phyloP scores from a whole-genome alignment of 345 rosid species.

The Aquilaria yunnanensis region DNA sequence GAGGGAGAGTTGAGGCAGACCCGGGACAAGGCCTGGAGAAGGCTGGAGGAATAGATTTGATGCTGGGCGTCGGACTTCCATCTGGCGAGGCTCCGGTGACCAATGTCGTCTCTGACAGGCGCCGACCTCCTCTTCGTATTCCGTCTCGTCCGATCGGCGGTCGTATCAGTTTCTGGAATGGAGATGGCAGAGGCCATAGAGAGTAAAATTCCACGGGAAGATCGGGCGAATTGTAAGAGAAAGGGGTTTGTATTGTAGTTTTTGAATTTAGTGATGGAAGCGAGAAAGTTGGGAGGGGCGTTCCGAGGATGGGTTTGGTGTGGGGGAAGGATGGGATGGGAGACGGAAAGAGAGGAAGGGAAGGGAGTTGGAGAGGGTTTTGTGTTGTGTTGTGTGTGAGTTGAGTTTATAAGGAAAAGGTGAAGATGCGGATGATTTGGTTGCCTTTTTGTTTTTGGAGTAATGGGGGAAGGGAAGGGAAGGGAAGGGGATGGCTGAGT shows the following conservation, averaged over 20 bases:
- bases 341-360: no score
- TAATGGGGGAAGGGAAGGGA: no score
- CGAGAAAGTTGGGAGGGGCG: no score
- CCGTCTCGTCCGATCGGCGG: constrained; percentile 31
- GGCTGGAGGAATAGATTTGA: constrained; percentile 64
- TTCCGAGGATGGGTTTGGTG: no score
- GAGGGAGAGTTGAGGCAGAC: constrained; percentile 29
- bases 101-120: constrained; percentile 15
- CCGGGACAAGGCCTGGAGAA: constrained; percentile 51
- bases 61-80: constrained; percentile 79
- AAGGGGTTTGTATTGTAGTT: no score
- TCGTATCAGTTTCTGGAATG: constrained; percentile 4
- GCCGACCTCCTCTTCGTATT: constrained; percentile 50
- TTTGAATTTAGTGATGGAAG: no score
- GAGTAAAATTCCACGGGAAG: no score
- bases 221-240: no score
- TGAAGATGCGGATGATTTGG: background rate
- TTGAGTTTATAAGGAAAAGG: background rate
- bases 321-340: no score
- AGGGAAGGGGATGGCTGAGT: no score
- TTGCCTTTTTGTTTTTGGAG: no score
- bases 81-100: constrained; percentile 22
- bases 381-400: background rate
- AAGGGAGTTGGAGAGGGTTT: background rate
- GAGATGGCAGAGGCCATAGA: constrained; percentile 13